These are phyloP conservation scores for Lodderomyces parapsilosis DNA, from an alignment of 1,139 yeast genomes.

Conservation along the genomic window DNA sequence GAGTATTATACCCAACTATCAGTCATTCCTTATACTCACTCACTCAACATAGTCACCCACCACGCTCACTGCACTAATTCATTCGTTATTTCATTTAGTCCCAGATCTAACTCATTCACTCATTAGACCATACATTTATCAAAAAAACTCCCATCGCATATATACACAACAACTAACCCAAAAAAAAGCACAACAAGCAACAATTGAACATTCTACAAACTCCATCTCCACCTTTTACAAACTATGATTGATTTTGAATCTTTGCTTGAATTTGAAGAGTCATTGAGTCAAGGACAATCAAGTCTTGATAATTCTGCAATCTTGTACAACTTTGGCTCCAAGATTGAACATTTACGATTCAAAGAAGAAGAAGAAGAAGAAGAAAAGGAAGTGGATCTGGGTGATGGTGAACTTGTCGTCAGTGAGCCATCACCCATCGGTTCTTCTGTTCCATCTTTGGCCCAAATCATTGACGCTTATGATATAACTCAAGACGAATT, in stretches of 20 bases:
- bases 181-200: not conserved
- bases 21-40: conserved; percentile 3
- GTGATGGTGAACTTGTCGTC: not conserved
- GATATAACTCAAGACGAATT: conserved; percentile 33
- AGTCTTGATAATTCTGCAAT: not conserved
- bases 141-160: not conserved
- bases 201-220: no score
- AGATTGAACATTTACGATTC: conserved; percentile 23
- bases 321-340: conserved; percentile 20
- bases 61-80: not conserved
- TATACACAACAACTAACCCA: not conserved
- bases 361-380: conserved; percentile 7
- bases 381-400: conserved; percentile 4
- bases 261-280: conserved; percentile 44
- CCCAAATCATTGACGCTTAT: conserved; percentile 21
- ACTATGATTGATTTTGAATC: conserved; percentile 31
- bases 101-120: not conserved
- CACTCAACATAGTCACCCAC: not conserved
- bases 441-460: conserved; percentile 7
- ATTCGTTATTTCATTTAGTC: conserved; percentile 1
- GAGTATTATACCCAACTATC: conserved; percentile 3
- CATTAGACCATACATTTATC: not conserved
- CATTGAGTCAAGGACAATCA: conserved; percentile 25
- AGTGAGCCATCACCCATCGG: not conserved
- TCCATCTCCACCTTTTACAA: not conserved